Percentiles rank a stretch among this genome's conserved stretches.
Conservation (phyloP, 148 eudicot genomes). For the Rhododendron ferrugineum region DNA sequence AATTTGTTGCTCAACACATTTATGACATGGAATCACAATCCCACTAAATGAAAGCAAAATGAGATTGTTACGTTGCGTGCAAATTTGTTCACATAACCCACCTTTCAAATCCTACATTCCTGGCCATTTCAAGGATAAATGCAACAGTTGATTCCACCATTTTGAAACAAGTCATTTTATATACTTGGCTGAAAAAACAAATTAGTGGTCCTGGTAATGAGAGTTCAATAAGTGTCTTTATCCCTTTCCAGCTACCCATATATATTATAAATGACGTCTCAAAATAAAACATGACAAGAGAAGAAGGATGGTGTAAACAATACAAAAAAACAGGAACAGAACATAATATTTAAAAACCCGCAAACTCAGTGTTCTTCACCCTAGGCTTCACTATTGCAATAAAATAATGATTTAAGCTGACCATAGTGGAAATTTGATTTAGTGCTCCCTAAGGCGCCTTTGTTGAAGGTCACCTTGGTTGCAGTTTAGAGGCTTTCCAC, state of each 20-base stretch:
- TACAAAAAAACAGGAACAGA: background rate
- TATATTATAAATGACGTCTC: background rate
- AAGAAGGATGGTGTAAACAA: background rate
- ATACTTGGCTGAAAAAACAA: background rate
- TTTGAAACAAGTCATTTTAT: background rate
- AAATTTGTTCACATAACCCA: background rate
- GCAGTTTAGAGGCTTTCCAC: background rate
- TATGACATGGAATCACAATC: background rate
- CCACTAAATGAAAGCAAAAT: background rate
- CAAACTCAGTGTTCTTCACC: background rate
- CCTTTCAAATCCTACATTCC: background rate
- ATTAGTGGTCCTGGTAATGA: background rate
- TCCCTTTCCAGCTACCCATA: background rate
- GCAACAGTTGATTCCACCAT: background rate
- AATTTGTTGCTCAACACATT: background rate
- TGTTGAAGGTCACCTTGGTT: background rate
- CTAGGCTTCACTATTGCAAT: background rate
- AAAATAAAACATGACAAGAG: background rate
- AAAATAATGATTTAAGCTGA: background rate
- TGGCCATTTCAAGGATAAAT: background rate
- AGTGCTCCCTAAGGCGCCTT: background rate
- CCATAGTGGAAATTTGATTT: background rate
- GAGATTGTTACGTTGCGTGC: background rate
- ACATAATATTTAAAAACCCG: background rate
- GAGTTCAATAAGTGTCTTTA: background rate